These are phyloP conservation scores for Talaromyces trachyspermus DNA, from an alignment of 495 filamentous ascomycete species.

Conservation along the genomic window DNA sequence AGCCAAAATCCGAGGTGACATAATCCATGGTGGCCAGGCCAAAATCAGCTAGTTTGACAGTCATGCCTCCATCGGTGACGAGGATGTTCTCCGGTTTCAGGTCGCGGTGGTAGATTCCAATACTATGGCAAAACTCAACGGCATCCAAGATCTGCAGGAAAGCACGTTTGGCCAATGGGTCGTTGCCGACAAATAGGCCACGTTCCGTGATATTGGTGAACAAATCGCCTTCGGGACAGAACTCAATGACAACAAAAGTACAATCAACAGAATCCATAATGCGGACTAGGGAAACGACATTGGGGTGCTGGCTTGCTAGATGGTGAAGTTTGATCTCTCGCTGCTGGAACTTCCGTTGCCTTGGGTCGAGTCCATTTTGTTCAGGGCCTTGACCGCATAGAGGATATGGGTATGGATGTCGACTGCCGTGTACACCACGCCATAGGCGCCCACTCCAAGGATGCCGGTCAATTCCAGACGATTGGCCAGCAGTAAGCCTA, in stretches of 20 bases:
- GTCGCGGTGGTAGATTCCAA: conserved; percentile 95
- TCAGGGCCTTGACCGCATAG: conserved; percentile 95
- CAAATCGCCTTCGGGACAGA: conserved; percentile 93
- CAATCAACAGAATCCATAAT: conserved; percentile 91
- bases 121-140: conserved; percentile 86
- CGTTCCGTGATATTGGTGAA: conserved; percentile 96
- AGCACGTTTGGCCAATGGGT: conserved; percentile 73
- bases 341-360: conserved; percentile 85
- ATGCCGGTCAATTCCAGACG: conserved; percentile 77
- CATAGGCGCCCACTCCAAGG: conserved; percentile 91
- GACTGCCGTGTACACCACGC: conserved; percentile 89
- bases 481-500: conserved; percentile 77
- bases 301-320: conserved; percentile 76
- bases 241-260: conserved; percentile 95
- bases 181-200: conserved; percentile 87
- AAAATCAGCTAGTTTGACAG: conserved; percentile 95
- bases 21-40: conserved; percentile 82
- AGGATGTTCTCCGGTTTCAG: conserved; percentile 98
- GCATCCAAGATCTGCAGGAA: conserved; percentile 98
- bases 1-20: conserved; percentile 89
- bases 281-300: conserved; percentile 89
- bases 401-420: conserved; percentile 73
- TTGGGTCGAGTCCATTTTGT: conserved; percentile 84
- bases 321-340: conserved; percentile 90
- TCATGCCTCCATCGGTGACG: conserved; percentile 77